Evolutionary conservation across 345 rosid genomes (phyloP), one percentile per base, ranked within the genome.

Genomic region (Kernera saxatilis): DNA sequence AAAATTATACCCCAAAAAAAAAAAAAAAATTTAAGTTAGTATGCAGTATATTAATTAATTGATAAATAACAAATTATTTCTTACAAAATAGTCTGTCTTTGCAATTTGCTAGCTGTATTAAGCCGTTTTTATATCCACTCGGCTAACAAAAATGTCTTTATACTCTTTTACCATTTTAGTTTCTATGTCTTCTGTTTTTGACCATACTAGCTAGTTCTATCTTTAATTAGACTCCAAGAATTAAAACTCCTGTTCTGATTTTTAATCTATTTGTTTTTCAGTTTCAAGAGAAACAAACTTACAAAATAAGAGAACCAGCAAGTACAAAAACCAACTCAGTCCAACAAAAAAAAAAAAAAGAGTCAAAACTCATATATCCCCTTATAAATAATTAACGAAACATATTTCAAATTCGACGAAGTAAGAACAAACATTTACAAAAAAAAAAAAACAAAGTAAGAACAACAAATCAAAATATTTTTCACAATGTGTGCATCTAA

Each of bases 401-500:
- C 23, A 45, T 22, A 56, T 23, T 44, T 22, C 21, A 36, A 29
- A 68, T 30, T 44, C 48, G 58, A 15, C 15, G n/a, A n/a, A n/a
- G n/a, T n/a, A n/a, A n/a, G n/a, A n/a, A n/a, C n/a, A n/a, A n/a
- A n/a, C n/a, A n/a, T n/a, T n/a, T n/a, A n/a, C n/a, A n/a, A n/a
- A n/a, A n/a, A n/a, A n/a, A 5, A 46, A n/a, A n/a, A n/a, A n/a
- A n/a, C n/a, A n/a, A 6, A 58, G 23, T 19, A 29, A 32, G 17
- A 21, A 44, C 35, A 55, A 32, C 60, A 27, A 51, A 27, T 12
- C 39, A 40, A 53, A 6, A 27, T 18, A 6, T 17, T 8, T 30
- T 5, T 32, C 59, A 48, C 75, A 71, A 71, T 71, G 75, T 49
- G 13, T 8, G 13, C 17, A 29, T 59, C 13, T 2, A 39, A 57